Evolutionary conservation across 768 basidiomycete species (phyloP).

Genomic region (Boletus sp.): DNA sequence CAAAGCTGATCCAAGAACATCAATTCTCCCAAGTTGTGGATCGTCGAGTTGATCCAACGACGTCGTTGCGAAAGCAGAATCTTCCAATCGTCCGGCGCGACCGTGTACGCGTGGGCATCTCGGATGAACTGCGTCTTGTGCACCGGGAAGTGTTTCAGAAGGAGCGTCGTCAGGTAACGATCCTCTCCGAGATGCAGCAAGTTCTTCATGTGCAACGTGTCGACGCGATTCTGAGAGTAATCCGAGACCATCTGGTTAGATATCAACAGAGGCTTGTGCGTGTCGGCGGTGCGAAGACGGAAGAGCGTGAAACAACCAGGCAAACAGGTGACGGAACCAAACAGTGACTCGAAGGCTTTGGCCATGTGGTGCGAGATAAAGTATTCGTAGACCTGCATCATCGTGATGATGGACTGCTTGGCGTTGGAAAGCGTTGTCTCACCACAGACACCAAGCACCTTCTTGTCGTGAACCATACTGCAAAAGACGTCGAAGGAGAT

Average conservation of each 20-base stretch:
- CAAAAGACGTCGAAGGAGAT: not conserved
- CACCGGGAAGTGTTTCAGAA: conserved; percentile 92
- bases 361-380: conserved; percentile 99
- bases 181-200: conserved; percentile 97
- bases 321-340: conserved; percentile 97
- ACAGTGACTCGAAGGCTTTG: conserved; percentile 95
- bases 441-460: conserved; percentile 90
- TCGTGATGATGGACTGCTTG: conserved; percentile 92
- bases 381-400: conserved; percentile 99
- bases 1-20: conserved; percentile 89
- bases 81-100: conserved; percentile 95
- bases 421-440: conserved; percentile 92
- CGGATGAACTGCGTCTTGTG: conserved; percentile 96
- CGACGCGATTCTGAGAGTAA: conserved; percentile 94
- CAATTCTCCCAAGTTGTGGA: conserved; percentile 94
- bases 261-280: conserved; percentile 91
- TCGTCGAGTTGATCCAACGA: conserved; percentile 99
- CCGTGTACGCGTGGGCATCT: conserved; percentile 91
- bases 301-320: conserved; percentile 99
- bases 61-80: conserved; percentile 93
- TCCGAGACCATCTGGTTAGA: conserved; percentile 88
- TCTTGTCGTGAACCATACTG: conserved; percentile 97
- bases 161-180: conserved; percentile 94
- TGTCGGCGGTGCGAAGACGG: conserved; percentile 91
- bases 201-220: conserved; percentile 99